Evolutionary conservation across 2,329 filamentous ascomycete species (phyloP).

Genomic region (Fonsecaea monophora): DNA sequence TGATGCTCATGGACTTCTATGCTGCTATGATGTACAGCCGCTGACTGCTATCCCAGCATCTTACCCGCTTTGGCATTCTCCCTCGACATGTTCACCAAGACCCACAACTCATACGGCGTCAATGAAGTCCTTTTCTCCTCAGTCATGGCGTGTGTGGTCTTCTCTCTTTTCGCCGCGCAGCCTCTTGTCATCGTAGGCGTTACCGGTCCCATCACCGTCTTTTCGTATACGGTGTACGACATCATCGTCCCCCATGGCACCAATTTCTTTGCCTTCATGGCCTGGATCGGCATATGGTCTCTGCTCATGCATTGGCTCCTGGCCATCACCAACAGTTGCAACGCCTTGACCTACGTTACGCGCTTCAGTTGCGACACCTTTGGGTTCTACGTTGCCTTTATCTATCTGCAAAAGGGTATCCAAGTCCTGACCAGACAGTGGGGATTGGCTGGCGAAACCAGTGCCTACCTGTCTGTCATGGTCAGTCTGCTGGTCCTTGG

Average conservation of each 20-base stretch:
- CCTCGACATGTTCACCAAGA: slow-evolving; percentile 91
- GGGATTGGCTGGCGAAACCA: slow-evolving; percentile 63
- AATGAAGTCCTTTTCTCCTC: slow-evolving; percentile 90
- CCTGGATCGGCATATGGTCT: slow-evolving; percentile 88
- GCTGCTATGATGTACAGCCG: not conserved
- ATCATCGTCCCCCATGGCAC: slow-evolving; percentile 79
- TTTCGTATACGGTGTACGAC: slow-evolving; percentile 92
- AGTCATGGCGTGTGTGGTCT: slow-evolving; percentile 81
- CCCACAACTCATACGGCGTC: slow-evolving; percentile 81
- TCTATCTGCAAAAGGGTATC: slow-evolving; percentile 89
- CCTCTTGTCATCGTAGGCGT: slow-evolving; percentile 91
- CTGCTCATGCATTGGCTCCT: slow-evolving; percentile 84
- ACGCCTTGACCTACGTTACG: slow-evolving; percentile 86
- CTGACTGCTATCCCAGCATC: slow-evolving; percentile 63
- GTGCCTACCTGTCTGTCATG: slow-evolving; percentile 76
- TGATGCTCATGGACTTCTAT: not conserved
- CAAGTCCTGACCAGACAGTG: slow-evolving; percentile 82
- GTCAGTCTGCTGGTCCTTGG: slow-evolving; percentile 79
- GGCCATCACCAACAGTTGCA: slow-evolving; percentile 84
- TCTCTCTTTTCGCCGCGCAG: slow-evolving; percentile 79
- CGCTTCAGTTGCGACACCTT: slow-evolving; percentile 93
- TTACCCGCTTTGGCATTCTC: slow-evolving; percentile 87
- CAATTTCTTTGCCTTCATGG: slow-evolving; percentile 89
- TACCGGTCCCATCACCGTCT: slow-evolving; percentile 88
- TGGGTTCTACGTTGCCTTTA: slow-evolving; percentile 90